These are phyloP conservation scores for Stipa capillata DNA, from an alignment of 176 grass and related monocot genomes.

Conservation along the genomic window DNA sequence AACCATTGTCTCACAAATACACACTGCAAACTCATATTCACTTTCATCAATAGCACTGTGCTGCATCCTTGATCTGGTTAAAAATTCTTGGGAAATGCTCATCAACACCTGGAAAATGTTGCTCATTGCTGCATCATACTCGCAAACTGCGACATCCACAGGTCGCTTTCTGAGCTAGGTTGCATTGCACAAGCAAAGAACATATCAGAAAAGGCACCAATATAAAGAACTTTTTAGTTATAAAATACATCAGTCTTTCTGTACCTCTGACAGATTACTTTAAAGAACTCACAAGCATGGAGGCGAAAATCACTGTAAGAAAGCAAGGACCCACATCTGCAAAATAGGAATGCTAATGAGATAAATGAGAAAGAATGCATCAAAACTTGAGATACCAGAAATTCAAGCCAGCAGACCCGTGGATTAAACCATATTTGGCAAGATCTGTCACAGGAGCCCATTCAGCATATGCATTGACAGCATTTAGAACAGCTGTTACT, in stretches of 20 bases:
- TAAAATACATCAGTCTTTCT: background rate
- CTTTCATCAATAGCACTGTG: slow-evolving; percentile 64
- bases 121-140: slow-evolving; percentile 84
- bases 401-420: slow-evolving; percentile 50
- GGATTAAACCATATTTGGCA: slow-evolving; percentile 85
- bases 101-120: slow-evolving; percentile 85
- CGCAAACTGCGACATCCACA: slow-evolving; percentile 57
- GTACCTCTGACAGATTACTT: slow-evolving; percentile 94
- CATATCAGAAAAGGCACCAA: slow-evolving; percentile 1
- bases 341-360: slow-evolving; percentile 15
- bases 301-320: slow-evolving; percentile 88
- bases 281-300: slow-evolving; percentile 92
- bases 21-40: slow-evolving; percentile 75
- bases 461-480: slow-evolving; percentile 92
- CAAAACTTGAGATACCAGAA: background rate
- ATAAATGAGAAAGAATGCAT: background rate
- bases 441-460: slow-evolving; percentile 97
- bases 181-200: slow-evolving; percentile 13
- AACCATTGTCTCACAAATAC: slow-evolving; percentile 87
- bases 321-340: slow-evolving; percentile 79
- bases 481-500: slow-evolving; percentile 82
- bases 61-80: slow-evolving; percentile 59
- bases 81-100: slow-evolving; percentile 77
- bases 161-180: slow-evolving; percentile 73
- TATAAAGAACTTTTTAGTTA: slow-evolving; percentile 6